Conservation (phyloP, 495 filamentous ascomycete species). For the Aspergillus asperescens region DNA sequence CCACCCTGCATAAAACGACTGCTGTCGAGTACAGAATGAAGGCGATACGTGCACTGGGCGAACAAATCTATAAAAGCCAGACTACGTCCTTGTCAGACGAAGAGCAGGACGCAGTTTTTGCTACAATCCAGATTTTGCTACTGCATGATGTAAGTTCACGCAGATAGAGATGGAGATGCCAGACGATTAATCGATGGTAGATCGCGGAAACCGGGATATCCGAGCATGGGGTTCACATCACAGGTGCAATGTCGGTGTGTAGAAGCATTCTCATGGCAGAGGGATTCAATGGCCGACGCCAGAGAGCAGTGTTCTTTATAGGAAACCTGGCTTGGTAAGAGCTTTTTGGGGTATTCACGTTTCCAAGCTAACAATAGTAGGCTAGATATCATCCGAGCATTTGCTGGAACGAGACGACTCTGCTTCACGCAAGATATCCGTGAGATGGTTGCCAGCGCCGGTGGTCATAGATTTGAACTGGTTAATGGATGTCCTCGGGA, state of each 20-base stretch:
- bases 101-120: slow-evolving; percentile 33
- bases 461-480: slow-evolving; percentile 30
- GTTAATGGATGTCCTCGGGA: slow-evolving; percentile 37
- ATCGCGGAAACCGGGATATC: slow-evolving; percentile 36
- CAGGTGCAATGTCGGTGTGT: slow-evolving; percentile 38
- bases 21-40: slow-evolving; percentile 35
- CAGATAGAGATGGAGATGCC: background rate
- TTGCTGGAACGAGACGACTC: slow-evolving; percentile 28
- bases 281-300: slow-evolving; percentile 21
- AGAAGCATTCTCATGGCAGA: slow-evolving; percentile 28
- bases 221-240: slow-evolving; percentile 35
- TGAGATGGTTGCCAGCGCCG: slow-evolving; percentile 24
- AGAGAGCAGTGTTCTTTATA: slow-evolving; percentile 34
- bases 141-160: slow-evolving; percentile 38
- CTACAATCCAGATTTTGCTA: slow-evolving; percentile 36
- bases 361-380: slow-evolving; percentile 5
- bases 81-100: slow-evolving; percentile 23
- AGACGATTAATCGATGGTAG: slow-evolving; percentile 14
- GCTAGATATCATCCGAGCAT: slow-evolving; percentile 38
- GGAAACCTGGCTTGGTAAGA: slow-evolving; percentile 35
- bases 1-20: slow-evolving; percentile 23
- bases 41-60: slow-evolving; percentile 31
- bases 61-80: slow-evolving; percentile 26
- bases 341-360: background rate
- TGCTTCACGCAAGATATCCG: slow-evolving; percentile 35